Evolutionary conservation across 2,329 filamentous ascomycete genomes (phyloP), one percentile per base, ranked within the genome.

Genomic region (Trichoderma koningiopsis): DNA sequence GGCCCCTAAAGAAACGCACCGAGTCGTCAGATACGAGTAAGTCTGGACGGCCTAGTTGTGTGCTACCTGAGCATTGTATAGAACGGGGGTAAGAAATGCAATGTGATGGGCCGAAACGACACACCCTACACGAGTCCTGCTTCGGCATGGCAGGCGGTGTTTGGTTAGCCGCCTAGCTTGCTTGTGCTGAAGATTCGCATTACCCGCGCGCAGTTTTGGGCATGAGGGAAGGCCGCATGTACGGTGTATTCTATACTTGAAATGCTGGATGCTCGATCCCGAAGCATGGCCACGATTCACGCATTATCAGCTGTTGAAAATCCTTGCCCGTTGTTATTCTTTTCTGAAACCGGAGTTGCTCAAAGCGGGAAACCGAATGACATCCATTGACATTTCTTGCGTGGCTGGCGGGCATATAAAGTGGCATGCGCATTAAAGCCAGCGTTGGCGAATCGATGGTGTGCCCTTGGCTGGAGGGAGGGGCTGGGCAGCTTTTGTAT

Each of bases 321-420:
- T 56, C 70, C 66, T 60, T 65, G 71, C 61, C 62, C n/a, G 10
- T 49, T 24, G 10, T 13, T 68, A 57, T 35, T 19, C 6, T 35
- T 14, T 52, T 33, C 19, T 31, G 31, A 37, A 57, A 35, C 60
- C 72, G 73, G 73, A 69, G 58, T 43, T 69, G 66, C 72, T 73
- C 66, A 63, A 74, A 72, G 59, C 57, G 73, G 73, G 24, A 74
- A 69, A 27, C 72, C 72, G 72, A 71, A 68, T 49, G 55, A 31
- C 27, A 52, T 64, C n/a, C 35, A 19, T 56, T 56, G 19, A 33
- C 57, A 31, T 27, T 19, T 24, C 47, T 47, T 56, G 57, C 14
- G 57, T 47, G 57, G 47, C 24, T 29, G 22, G 66, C 5, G 19
- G 24, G 8, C 27, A 52, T 27, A 47, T 29, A 29, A 40, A 8